These are phyloP conservation scores for Ceratorhiza oryzae-sativae DNA, from an alignment of 1,284 basidiomycete species.

Conservation along the genomic window DNA sequence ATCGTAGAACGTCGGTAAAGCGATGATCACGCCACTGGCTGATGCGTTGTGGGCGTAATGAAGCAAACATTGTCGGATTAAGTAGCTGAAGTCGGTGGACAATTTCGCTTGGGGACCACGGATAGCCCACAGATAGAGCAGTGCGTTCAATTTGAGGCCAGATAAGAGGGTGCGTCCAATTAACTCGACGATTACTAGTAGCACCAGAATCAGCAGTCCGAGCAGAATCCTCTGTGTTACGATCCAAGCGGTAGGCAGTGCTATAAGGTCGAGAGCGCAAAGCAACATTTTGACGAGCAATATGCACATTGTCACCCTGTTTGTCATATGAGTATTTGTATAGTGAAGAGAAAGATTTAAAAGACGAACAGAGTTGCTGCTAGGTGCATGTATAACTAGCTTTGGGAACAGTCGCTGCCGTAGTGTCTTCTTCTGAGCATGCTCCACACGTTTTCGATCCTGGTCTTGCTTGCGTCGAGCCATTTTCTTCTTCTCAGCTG, in stretches of 20 bases:
- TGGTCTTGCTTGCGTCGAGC: too few relatives aligned
- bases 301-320: not conserved
- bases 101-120: constrained; percentile 2
- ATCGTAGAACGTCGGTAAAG: not conserved
- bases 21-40: constrained; percentile 19
- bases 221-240: too few relatives aligned
- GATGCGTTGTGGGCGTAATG: not conserved
- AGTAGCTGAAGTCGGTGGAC: not conserved
- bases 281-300: not conserved
- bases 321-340: not conserved
- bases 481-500: too few relatives aligned
- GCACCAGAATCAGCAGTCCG: too few relatives aligned
- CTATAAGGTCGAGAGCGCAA: not conserved
- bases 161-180: constrained; percentile 25
- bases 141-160: constrained; percentile 18
- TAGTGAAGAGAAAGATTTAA: not conserved
- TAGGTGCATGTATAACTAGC: too few relatives aligned
- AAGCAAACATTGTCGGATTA: constrained; percentile 8
- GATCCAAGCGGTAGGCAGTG: not conserved
- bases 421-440: too few relatives aligned
- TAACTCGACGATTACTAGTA: not conserved
- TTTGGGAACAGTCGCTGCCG: not conserved
- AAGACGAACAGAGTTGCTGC: not conserved
- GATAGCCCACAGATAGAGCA: not conserved
- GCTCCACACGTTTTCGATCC: too few relatives aligned